Percentiles rank a stretch among this genome's conserved stretches.
Conservation (phyloP, 345 rosid genomes). For the Garcia nutans region DNA sequence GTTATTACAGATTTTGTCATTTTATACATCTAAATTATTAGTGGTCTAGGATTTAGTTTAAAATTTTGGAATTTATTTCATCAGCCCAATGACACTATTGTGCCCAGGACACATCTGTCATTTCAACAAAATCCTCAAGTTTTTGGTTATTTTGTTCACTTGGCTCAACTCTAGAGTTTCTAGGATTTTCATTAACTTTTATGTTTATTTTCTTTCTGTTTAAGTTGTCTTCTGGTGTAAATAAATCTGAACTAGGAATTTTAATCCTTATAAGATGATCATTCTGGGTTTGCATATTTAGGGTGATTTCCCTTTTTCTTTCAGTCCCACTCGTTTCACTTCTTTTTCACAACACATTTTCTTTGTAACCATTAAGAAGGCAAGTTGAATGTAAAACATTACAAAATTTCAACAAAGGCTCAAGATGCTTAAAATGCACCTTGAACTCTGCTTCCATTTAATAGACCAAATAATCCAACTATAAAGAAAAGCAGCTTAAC, state of each 20-base stretch:
- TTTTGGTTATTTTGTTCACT: background rate
- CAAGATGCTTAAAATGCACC: background rate
- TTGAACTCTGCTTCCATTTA: background rate
- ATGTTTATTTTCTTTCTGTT: background rate
- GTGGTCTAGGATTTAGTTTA: background rate
- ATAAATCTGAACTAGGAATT: background rate
- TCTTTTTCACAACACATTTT: background rate
- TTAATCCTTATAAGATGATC: background rate
- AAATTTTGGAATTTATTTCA: background rate
- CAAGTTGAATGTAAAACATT: background rate
- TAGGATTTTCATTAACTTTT: background rate
- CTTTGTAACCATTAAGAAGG: background rate
- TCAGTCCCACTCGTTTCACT: background rate
- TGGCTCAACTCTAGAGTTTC: background rate
- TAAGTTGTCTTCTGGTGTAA: background rate
- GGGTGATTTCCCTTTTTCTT: background rate
- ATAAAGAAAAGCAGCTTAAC: conserved; percentile 29
- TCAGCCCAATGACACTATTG: background rate
- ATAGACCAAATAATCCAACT: conserved; percentile 2
- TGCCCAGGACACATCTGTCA: background rate
- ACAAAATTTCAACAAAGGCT: background rate
- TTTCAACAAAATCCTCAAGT: background rate
- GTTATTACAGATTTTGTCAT: background rate
- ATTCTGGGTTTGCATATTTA: background rate
- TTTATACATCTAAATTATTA: background rate